phyloP scores from a whole-genome alignment of 163 green algal species.

The Scenedesmus sp. region DNA sequence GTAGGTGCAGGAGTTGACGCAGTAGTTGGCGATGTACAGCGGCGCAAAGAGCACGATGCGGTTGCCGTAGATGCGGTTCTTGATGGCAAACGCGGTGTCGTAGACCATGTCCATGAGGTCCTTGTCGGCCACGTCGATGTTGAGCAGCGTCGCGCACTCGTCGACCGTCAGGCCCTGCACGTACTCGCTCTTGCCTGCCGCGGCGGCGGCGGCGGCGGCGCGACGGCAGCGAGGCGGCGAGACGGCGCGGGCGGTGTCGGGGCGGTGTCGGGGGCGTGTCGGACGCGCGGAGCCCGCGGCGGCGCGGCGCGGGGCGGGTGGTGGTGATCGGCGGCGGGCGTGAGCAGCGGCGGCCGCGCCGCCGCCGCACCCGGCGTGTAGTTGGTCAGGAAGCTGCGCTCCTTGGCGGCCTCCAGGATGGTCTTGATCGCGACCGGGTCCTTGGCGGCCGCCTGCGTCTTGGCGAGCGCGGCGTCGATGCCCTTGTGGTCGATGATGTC shows the following conservation, averaged over 20 bases:
- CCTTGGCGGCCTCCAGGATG: slow-evolving; percentile 60
- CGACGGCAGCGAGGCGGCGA: too few relatives aligned
- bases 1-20: slow-evolving; percentile 77
- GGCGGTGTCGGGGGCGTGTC: too few relatives aligned
- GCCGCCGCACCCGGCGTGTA: slow-evolving; percentile 57
- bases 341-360: too few relatives aligned
- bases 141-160: slow-evolving; percentile 75
- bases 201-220: too few relatives aligned
- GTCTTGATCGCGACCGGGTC: slow-evolving; percentile 50
- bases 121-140: slow-evolving; percentile 65
- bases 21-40: slow-evolving; percentile 80
- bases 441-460: slow-evolving; percentile 53
- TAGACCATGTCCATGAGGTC: slow-evolving; percentile 63
- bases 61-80: slow-evolving; percentile 82
- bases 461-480: slow-evolving; percentile 58
- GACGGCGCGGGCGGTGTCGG: not conserved
- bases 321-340: too few relatives aligned
- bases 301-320: too few relatives aligned
- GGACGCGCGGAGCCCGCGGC: too few relatives aligned
- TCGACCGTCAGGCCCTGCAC: slow-evolving; percentile 70
- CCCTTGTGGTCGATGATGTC: slow-evolving; percentile 62
- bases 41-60: slow-evolving; percentile 79
- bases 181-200: slow-evolving; percentile 63
- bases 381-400: slow-evolving; percentile 62
- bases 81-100: slow-evolving; percentile 76